Evolutionary conservation across 257 asterid species (phyloP).

Genomic region (Capsicum chinense): DNA sequence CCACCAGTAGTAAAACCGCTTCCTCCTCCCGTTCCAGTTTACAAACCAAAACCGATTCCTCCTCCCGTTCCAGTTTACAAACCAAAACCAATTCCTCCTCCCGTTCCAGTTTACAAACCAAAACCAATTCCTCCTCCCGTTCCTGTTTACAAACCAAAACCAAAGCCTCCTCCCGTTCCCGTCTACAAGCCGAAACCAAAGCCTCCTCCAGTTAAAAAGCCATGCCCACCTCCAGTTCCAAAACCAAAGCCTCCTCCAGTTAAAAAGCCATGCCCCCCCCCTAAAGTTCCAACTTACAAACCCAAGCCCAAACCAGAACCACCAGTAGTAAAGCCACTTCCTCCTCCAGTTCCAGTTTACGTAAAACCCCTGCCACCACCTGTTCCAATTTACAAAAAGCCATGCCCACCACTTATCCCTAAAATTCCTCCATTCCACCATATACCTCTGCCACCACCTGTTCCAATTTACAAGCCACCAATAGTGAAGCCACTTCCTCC

Average conservation of each 20-base stretch:
- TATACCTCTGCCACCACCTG: conserved; percentile 33
- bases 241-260: conserved; percentile 14
- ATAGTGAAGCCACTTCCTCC: conserved; percentile 47
- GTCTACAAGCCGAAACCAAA: conserved; percentile 33
- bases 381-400: conserved; percentile 45
- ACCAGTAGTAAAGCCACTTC: conserved; percentile 38
- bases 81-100: conserved; percentile 30
- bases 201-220: conserved; percentile 35
- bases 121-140: conserved; percentile 46
- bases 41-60: background rate
- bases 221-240: background rate
- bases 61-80: conserved; percentile 28
- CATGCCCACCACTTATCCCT: conserved; percentile 47
- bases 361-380: conserved; percentile 50
- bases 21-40: conserved; percentile 23
- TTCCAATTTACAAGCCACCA: conserved; percentile 28
- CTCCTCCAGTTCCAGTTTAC: conserved; percentile 51
- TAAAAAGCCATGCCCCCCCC: conserved; percentile 30
- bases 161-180: conserved; percentile 34
- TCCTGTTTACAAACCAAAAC: conserved; percentile 34
- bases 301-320: background rate
- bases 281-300: conserved; percentile 26
- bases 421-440: conserved; percentile 45
- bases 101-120: background rate
- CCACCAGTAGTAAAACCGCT: background rate